These are phyloP conservation scores for Bretziella fagacearum DNA, from an alignment of 2,329 filamentous ascomycete genomes.

Conservation along the genomic window DNA sequence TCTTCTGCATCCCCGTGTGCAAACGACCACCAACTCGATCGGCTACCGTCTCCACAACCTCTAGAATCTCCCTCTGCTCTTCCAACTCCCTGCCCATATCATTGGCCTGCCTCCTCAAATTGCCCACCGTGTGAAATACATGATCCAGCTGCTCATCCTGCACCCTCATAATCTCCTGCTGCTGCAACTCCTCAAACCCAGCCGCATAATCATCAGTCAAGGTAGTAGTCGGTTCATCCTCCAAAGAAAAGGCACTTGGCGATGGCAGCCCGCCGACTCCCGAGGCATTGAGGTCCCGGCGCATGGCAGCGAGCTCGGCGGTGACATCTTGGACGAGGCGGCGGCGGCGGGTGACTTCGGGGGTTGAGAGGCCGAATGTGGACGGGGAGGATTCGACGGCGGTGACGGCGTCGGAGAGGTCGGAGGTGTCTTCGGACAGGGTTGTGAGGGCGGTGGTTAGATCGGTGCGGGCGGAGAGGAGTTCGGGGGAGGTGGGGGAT, in stretches of 20 bases:
- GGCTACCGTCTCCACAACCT: slow-evolving; percentile 66
- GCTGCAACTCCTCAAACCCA: slow-evolving; percentile 79
- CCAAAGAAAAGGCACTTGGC: slow-evolving; percentile 40
- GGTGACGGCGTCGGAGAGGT: slow-evolving; percentile 72
- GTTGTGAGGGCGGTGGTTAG: slow-evolving; percentile 48
- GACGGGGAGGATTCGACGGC: slow-evolving; percentile 79
- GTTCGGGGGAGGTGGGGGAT: slow-evolving; percentile 59
- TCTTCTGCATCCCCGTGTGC: slow-evolving; percentile 70
- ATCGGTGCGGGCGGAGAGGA: slow-evolving; percentile 58
- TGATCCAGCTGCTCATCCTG: slow-evolving; percentile 88
- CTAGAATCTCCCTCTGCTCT: slow-evolving; percentile 80
- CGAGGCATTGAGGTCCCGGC: slow-evolving; percentile 45
- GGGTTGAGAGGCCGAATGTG: slow-evolving; percentile 66
- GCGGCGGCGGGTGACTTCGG: slow-evolving; percentile 66
- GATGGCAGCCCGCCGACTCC: slow-evolving; percentile 31
- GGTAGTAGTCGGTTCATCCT: slow-evolving; percentile 22
- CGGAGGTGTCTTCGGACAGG: slow-evolving; percentile 68
- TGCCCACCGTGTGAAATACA: slow-evolving; percentile 85
- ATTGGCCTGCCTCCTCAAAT: slow-evolving; percentile 74
- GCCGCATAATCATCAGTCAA: slow-evolving; percentile 49
- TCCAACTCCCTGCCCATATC: slow-evolving; percentile 94
- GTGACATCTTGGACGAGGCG: slow-evolving; percentile 79
- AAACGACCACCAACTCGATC: slow-evolving; percentile 78
- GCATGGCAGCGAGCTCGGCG: slow-evolving; percentile 77
- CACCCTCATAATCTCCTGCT: slow-evolving; percentile 80